Evolutionary conservation across 805 yeast genomes (phyloP), one percentile per base, ranked within the genome.

Genomic region (Metschnikowia peoriensis): DNA sequence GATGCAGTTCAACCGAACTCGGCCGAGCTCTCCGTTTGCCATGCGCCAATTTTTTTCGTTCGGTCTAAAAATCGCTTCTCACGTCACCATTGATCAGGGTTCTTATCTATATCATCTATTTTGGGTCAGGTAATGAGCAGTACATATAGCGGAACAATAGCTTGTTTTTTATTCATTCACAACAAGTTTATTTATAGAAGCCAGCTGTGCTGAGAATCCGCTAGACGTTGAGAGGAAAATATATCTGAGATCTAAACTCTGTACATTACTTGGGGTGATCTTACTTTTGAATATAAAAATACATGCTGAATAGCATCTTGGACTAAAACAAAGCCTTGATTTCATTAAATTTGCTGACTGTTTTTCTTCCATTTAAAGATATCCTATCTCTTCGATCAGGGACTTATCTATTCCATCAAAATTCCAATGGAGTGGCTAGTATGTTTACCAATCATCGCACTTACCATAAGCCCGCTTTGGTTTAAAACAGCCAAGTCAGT

Each of bases 361-460:
- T 3, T 22, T 22, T 22, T 10, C 14, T 32, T 10, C 6, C 14
- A 6, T 9, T 32, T 12, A 12, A 2, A 12, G 8, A 15, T 14
- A 28, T 38, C 51, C 38, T 43, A 39, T 43, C 47, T 4, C 29
- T 44, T 40, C n/a, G 38, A 40, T 44, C 41, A 14, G 16, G n/a
- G 5, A 14, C 35, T 47, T 46, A 50, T 50, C 53, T 50, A 16
- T 41, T 46, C 40, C 50, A 50, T 50, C 52, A 34, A 14, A 32
- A 39, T 8, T 8, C 5, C 16, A 29, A 43, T 34, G 44, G 42
- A 41, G 41, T 22, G 32, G 7, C 50, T 45, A 29, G 7, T 46
- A 37, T 38, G 2, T 15, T 38, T 46, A 29, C 50, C 49, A 12
- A 8, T 22, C 6, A 14, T 46, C 16, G 40, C 29, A 40, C 50